A percentile compares a stretch with the other conserved stretches of the same genome.
phyloP scores from a whole-genome alignment of 108 stramenopile species.

The Fistulifera pelliculosa region DNA sequence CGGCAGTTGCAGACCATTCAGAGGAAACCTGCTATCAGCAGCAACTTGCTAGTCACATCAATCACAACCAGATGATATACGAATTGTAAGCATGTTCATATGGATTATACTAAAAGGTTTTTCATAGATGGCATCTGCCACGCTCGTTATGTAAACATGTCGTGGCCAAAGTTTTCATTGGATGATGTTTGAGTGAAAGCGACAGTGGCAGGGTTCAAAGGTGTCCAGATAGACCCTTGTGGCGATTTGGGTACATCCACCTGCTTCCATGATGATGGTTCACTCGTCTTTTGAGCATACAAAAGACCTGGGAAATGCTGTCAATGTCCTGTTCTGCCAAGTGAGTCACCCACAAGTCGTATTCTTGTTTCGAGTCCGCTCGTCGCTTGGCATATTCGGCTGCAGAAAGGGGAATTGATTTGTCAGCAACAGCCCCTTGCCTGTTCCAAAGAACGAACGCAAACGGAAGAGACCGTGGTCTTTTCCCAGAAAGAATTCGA shows the following conservation, averaged over 20 bases:
- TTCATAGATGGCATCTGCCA: too few species aligned
- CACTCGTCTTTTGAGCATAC: background rate
- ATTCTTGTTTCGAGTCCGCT: slow-evolving; percentile 35
- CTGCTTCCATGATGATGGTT: slow-evolving; percentile 17
- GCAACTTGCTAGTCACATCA: too few species aligned
- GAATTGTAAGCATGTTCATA: too few species aligned
- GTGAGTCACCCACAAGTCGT: slow-evolving; percentile 37
- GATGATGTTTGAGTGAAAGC: slow-evolving; percentile 17
- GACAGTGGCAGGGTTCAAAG: slow-evolving; percentile 47
- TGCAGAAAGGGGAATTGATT: slow-evolving; percentile 44
- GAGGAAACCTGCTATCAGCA: too few species aligned
- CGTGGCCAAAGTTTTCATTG: slow-evolving; percentile 2
- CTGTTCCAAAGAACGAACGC: background rate
- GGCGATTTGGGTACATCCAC: slow-evolving; percentile 38
- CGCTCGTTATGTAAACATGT: too few species aligned
- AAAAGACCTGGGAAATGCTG: slow-evolving; percentile 63
- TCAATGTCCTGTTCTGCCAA: slow-evolving; percentile 46
- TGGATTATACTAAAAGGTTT: too few species aligned
- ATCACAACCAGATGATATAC: too few species aligned
- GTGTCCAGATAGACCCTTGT: slow-evolving; percentile 73
- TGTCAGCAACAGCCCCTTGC: slow-evolving; percentile 53
- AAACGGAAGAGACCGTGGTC: slow-evolving; percentile 20
- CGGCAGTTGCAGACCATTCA: too few species aligned
- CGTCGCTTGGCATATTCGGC: slow-evolving; percentile 46
- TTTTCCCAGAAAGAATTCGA: slow-evolving; percentile 65